A percentile compares a stretch with the other conserved stretches of the same genome.
phyloP scores from a whole-genome alignment of 331 rosid species.

The Rosa hybrid region DNA sequence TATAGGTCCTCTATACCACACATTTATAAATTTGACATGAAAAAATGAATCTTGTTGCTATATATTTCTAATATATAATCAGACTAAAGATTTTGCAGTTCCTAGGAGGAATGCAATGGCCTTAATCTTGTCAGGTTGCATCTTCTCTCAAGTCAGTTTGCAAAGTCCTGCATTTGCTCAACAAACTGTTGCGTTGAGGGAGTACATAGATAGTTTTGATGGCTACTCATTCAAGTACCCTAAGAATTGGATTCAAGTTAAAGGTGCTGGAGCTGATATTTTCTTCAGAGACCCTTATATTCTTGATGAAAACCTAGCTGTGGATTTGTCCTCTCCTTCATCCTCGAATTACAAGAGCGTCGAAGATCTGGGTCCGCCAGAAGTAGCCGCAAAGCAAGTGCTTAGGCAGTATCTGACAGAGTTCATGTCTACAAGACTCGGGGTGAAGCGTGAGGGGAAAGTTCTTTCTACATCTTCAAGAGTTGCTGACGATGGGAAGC shows the following conservation, averaged over 20 bases:
- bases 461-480: slow-evolving; percentile 74
- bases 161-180: slow-evolving; percentile 43
- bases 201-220: slow-evolving; percentile 80
- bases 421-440: slow-evolving; percentile 98
- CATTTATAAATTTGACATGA: neutral
- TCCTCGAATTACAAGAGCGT: slow-evolving; percentile 79
- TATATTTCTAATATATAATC: slow-evolving; percentile 61
- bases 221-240: slow-evolving; percentile 89
- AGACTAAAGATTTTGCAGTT: slow-evolving; percentile 86
- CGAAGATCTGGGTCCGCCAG: slow-evolving; percentile 79
- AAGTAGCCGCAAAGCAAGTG: slow-evolving; percentile 80
- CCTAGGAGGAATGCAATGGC: slow-evolving; percentile 82
- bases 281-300: slow-evolving; percentile 92
- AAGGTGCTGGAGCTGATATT: slow-evolving; percentile 93
- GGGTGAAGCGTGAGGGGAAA: slow-evolving; percentile 80
- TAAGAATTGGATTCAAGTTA: slow-evolving; percentile 82
- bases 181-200: slow-evolving; percentile 54
- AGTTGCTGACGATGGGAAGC: slow-evolving; percentile 82
- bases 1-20: neutral
- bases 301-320: slow-evolving; percentile 90
- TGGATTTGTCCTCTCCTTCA: slow-evolving; percentile 89
- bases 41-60: neutral
- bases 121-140: slow-evolving; percentile 60
- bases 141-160: slow-evolving; percentile 43
- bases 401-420: slow-evolving; percentile 83